Evolutionary conservation across 140 eudicot genomes (phyloP).

Genomic region (Anethum foeniculum): DNA sequence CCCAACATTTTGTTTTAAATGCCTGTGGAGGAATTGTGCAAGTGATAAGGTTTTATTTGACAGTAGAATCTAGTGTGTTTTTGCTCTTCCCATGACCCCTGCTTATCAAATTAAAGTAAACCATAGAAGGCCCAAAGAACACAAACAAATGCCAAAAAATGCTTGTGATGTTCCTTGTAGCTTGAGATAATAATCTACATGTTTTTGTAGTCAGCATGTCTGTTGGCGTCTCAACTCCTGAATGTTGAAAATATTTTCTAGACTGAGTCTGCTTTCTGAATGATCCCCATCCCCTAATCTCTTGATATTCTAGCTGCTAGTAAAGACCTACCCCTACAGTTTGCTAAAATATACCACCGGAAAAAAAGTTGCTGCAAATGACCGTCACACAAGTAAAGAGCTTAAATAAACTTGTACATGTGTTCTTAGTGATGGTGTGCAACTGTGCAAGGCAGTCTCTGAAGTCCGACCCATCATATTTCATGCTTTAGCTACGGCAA

Average conservation of each 20-base stretch:
- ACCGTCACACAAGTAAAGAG: too few species aligned
- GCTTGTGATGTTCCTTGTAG: not conserved
- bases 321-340: not conserved
- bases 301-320: not conserved
- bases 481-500: too few species aligned
- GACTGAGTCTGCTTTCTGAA: not conserved
- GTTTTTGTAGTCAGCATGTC: not conserved
- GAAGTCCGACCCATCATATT: too few species aligned
- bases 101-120: not conserved
- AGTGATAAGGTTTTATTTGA: not conserved
- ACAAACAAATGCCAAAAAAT: not conserved
- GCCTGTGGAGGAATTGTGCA: conserved; percentile 10
- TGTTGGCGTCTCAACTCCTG: not conserved
- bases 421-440: too few species aligned
- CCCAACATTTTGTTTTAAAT: conserved; percentile 7
- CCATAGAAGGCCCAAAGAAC: not conserved
- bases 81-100: not conserved
- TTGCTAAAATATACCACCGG: not conserved
- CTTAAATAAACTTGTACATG: too few species aligned
- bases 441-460: too few species aligned
- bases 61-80: conserved; percentile 1
- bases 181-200: not conserved
- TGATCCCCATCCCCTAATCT: too few species aligned
- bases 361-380: too few species aligned
- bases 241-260: not conserved